Percentiles rank a stretch among this genome's conserved stretches.
Conservation (phyloP, 371 early-diverging fungal species). For the Saksenaea oblongispora region DNA sequence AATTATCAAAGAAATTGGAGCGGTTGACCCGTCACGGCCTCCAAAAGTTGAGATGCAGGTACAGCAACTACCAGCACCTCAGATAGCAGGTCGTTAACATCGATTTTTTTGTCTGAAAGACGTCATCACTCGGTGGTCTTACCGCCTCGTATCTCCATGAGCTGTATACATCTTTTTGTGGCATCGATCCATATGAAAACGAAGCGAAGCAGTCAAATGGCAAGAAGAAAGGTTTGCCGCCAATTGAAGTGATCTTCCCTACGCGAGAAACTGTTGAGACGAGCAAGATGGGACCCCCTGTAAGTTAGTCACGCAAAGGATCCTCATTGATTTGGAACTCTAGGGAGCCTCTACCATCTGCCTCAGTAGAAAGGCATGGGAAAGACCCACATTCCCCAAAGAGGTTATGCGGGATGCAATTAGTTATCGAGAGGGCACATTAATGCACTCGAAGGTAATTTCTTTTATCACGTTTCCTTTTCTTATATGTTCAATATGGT, state of each 20-base stretch:
- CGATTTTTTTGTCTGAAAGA: conserved; percentile 20
- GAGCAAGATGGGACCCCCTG: conserved; percentile 36
- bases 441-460: conserved; percentile 51
- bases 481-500: background rate
- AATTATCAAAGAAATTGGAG: conserved; percentile 27
- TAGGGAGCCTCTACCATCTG: conserved; percentile 51
- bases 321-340: background rate
- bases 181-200: conserved; percentile 24
- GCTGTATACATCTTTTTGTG: conserved; percentile 43
- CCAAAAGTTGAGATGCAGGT: conserved; percentile 53
- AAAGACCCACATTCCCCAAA: conserved; percentile 40
- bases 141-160: conserved; percentile 31
- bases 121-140: conserved; percentile 45
- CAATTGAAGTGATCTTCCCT: conserved; percentile 37
- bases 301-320: conserved; percentile 11
- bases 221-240: conserved; percentile 28
- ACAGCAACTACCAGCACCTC: background rate
- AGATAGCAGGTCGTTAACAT: background rate
- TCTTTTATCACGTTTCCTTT: background rate
- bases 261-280: conserved; percentile 28
- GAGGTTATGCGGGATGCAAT: conserved; percentile 47
- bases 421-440: conserved; percentile 39
- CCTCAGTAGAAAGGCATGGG: conserved; percentile 32
- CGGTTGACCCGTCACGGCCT: conserved; percentile 7
- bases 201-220: conserved; percentile 8